Conservation (phyloP, 148 eudicot species). For the Chenopodium album region DNA sequence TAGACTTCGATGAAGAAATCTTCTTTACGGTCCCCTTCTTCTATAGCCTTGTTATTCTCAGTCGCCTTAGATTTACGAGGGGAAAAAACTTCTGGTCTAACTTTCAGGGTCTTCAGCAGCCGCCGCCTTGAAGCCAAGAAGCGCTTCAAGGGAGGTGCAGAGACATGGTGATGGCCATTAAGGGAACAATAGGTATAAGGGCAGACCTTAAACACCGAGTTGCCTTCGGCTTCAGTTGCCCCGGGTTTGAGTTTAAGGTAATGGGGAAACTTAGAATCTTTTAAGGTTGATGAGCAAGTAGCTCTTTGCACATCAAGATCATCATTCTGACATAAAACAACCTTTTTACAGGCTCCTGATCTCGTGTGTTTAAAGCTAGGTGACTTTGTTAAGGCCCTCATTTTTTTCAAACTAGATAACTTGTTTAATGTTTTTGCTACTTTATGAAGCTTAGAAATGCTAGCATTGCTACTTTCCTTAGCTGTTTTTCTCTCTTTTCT, state of each 20-base stretch:
- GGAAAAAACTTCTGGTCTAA: constrained; percentile 39
- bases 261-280: constrained; percentile 70
- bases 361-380: constrained; percentile 64
- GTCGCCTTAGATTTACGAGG: constrained; percentile 39
- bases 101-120: constrained; percentile 53
- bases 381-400: constrained; percentile 53
- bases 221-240: constrained; percentile 67
- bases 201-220: constrained; percentile 69
- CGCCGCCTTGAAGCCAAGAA: constrained; percentile 67
- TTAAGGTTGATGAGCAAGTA: constrained; percentile 79
- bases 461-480: constrained; percentile 25
- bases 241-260: constrained; percentile 60
- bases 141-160: constrained; percentile 58
- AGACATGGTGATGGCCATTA: constrained; percentile 68
- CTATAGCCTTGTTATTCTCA: constrained; percentile 7
- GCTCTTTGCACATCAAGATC: neutral
- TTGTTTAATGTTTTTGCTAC: constrained; percentile 31
- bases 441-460: constrained; percentile 30
- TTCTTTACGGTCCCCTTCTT: constrained; percentile 19
- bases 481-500: constrained; percentile 44
- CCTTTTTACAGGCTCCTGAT: constrained; percentile 13
- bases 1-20: constrained; percentile 57
- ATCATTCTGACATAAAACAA: neutral
- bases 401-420: constrained; percentile 47
- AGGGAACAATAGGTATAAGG: constrained; percentile 86